phyloP scores from a whole-genome alignment of 2,329 filamentous ascomycete genomes.

The Cladosporium sphaerospermum region DNA sequence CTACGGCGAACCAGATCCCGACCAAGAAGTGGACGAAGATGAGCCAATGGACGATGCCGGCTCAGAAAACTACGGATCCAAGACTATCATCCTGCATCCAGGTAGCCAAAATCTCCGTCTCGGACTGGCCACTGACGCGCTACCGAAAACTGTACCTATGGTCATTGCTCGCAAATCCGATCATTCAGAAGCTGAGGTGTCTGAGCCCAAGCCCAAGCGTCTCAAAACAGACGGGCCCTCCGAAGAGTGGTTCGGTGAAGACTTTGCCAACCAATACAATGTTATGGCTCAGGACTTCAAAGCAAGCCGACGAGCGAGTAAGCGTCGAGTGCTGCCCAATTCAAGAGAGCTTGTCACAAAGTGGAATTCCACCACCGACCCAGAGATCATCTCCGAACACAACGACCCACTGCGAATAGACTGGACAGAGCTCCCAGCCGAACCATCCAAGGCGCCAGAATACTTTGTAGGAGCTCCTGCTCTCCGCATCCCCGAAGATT shows the following conservation, averaged over 20 bases:
- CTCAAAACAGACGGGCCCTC: constrained; percentile 55
- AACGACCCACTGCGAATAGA: constrained; percentile 92
- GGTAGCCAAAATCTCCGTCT: constrained; percentile 94
- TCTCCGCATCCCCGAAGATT: constrained; percentile 80
- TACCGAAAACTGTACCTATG: constrained; percentile 93
- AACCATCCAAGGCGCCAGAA: constrained; percentile 57
- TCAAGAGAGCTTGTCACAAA: constrained; percentile 94
- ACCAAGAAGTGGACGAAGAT: constrained; percentile 33
- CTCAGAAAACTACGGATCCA: constrained; percentile 68
- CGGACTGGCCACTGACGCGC: constrained; percentile 87
- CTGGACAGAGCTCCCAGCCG: constrained; percentile 75
- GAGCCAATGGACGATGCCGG: constrained; percentile 54
- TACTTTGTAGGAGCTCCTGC: constrained; percentile 79
- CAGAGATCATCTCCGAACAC: constrained; percentile 85
- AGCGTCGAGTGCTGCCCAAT: constrained; percentile 92
- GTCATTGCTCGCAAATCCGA: constrained; percentile 74
- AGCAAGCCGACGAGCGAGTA: constrained; percentile 83
- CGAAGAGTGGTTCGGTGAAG: constrained; percentile 83
- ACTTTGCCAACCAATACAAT: constrained; percentile 65
- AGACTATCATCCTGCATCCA: constrained; percentile 89
- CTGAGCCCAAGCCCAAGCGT: constrained; percentile 70
- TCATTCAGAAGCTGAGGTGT: constrained; percentile 77
- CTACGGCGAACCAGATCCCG: constrained; percentile 33
- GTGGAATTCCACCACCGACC: constrained; percentile 77
- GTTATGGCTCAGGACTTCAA: constrained; percentile 84